A percentile compares a stretch with the other conserved stretches of the same genome.
phyloP scores from a whole-genome alignment of 2,329 filamentous ascomycete species.

The Xylaria sp. region DNA sequence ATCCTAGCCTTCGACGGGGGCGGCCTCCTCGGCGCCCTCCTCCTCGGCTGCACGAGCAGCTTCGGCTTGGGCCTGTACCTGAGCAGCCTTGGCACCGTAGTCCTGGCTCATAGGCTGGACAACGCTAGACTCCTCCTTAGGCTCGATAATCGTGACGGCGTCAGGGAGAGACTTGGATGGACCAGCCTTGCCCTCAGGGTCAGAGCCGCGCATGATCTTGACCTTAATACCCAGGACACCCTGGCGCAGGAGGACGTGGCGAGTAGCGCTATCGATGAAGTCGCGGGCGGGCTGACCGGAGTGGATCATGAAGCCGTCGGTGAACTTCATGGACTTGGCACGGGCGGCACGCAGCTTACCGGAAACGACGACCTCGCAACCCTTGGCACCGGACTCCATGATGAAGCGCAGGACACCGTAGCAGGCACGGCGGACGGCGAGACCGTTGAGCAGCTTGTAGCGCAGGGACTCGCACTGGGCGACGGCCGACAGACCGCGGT shows the following conservation, averaged over 20 bases:
- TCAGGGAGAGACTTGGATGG: conserved; percentile 97
- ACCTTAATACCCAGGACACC: conserved; percentile 99
- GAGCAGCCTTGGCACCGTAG: conserved; percentile 90
- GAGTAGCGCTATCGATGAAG: conserved; percentile 98
- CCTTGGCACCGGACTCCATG: conserved; percentile 99
- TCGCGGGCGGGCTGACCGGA: conserved; percentile 99
- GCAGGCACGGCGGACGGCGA: conserved; percentile 97
- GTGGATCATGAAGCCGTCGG: conserved; percentile 99
- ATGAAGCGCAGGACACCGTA: conserved; percentile 99
- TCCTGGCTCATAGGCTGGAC: conserved; percentile 97
- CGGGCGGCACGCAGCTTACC: conserved; percentile 98
- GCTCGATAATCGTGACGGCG: conserved; percentile 99
- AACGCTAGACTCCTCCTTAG: conserved; percentile 97
- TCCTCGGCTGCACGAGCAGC: conserved; percentile 61
- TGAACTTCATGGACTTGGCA: conserved; percentile 99
- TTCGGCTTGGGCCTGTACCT: conserved; percentile 68
- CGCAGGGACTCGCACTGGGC: conserved; percentile 99
- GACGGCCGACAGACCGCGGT: conserved; percentile 99
- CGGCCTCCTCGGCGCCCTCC: conserved; percentile 59
- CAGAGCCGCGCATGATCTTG: conserved; percentile 99
- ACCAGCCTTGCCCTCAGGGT: conserved; percentile 98
- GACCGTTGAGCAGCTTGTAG: conserved; percentile 99
- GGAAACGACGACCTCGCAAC: conserved; percentile 98
- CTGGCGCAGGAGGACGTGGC: conserved; percentile 99
- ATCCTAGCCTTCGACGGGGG: conserved; percentile 52